These are phyloP conservation scores for Chrysanthemum seticuspe DNA, from an alignment of 129 eudicot species.

Conservation along the genomic window DNA sequence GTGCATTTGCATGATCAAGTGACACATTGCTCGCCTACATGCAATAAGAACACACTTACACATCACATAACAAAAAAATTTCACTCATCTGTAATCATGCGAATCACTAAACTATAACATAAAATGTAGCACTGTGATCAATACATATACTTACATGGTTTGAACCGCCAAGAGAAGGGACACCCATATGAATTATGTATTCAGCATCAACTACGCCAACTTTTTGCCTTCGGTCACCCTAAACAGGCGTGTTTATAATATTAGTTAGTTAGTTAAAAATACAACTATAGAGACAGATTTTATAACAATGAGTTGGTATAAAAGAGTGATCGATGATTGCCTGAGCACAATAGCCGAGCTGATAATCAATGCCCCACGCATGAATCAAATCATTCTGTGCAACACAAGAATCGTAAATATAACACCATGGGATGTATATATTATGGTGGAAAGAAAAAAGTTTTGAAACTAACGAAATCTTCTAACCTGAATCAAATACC, in stretches of 20 bases:
- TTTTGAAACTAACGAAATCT: neutral
- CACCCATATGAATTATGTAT: slow-evolving; percentile 70
- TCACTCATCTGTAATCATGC: too few species aligned
- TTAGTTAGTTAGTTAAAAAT: neutral
- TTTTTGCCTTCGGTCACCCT: slow-evolving; percentile 80
- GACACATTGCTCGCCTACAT: slow-evolving; percentile 38
- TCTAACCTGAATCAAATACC: slow-evolving; percentile 83
- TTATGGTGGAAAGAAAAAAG: neutral
- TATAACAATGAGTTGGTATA: neutral
- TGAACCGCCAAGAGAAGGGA: slow-evolving; percentile 78
- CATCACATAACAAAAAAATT: slow-evolving; percentile 9
- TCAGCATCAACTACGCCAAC: slow-evolving; percentile 92
- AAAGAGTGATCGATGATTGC: slow-evolving; percentile 18
- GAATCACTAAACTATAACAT: neutral
- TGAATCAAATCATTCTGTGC: slow-evolving; percentile 88
- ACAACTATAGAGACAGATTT: neutral
- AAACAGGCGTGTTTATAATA: slow-evolving; percentile 8
- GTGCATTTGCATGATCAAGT: slow-evolving; percentile 21
- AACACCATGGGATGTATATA: neutral
- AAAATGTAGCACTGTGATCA: slow-evolving; percentile 12
- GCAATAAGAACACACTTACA: neutral
- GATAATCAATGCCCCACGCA: slow-evolving; percentile 92
- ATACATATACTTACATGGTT: slow-evolving; percentile 34
- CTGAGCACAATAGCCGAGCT: slow-evolving; percentile 99
- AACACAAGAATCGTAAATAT: neutral